A percentile compares a stretch with the other conserved stretches of the same genome.
Evolutionary conservation across 1,284 basidiomycete genomes (phyloP).

Genomic region (Dichomitus squalens): DNA sequence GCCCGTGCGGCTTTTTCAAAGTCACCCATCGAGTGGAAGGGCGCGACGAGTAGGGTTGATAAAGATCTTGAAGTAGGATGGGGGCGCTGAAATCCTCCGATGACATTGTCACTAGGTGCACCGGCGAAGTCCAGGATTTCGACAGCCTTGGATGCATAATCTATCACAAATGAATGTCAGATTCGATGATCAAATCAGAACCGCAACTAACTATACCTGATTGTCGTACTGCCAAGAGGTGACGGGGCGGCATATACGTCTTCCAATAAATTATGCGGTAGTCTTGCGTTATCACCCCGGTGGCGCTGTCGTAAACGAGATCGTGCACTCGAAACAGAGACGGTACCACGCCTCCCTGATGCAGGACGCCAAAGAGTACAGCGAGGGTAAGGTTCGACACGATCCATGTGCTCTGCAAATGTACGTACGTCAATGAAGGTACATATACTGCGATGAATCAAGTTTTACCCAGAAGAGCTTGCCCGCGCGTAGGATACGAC

Average conservation of each 20-base stretch:
- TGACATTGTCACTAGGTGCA: slow-evolving; percentile 20
- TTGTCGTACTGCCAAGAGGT: slow-evolving; percentile 36
- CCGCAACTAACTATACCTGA: slow-evolving; percentile 23
- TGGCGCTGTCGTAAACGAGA: slow-evolving; percentile 12
- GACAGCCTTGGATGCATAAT: slow-evolving; percentile 16
- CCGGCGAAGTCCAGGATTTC: slow-evolving; percentile 33
- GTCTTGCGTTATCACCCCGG: background rate
- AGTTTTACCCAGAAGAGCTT: slow-evolving; percentile 38
- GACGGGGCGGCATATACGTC: slow-evolving; percentile 43
- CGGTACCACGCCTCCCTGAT: slow-evolving; percentile 44
- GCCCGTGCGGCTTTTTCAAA: background rate
- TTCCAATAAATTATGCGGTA: slow-evolving; percentile 41
- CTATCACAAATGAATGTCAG: slow-evolving; percentile 11
- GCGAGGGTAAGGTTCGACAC: slow-evolving; percentile 34
- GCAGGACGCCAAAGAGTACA: slow-evolving; percentile 40
- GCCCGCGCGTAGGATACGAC: slow-evolving; percentile 28
- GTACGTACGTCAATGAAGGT: background rate
- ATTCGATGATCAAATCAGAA: too few relatives aligned
- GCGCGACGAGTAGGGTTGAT: slow-evolving; percentile 33
- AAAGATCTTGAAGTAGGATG: background rate
- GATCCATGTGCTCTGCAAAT: slow-evolving; percentile 32
- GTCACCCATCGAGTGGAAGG: slow-evolving; percentile 29
- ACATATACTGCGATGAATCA: background rate
- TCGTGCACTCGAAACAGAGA: slow-evolving; percentile 40
- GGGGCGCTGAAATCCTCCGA: slow-evolving; percentile 19